phyloP scores from a whole-genome alignment of 1,284 basidiomycete species.

The Pulveroboletus ridleyi region DNA sequence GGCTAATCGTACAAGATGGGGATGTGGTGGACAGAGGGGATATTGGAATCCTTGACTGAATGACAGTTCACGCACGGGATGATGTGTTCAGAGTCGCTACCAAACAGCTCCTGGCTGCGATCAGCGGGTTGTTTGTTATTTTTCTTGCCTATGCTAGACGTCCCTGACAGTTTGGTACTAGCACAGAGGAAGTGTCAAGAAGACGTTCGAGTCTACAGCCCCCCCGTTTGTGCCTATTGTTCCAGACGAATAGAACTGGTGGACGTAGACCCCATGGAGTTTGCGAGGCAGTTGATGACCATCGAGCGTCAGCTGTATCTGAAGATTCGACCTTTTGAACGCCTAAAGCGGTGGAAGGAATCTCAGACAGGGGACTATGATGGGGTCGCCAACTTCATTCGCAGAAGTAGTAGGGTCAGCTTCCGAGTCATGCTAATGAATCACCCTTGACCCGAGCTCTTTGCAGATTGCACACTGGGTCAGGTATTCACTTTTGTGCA shows the following conservation, averaged over 20 bases:
- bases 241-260: constrained; percentile 66
- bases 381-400: constrained; percentile 76
- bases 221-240: constrained; percentile 62
- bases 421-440: constrained; percentile 1
- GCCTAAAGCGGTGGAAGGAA: constrained; percentile 65
- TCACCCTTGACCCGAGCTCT: constrained; percentile 6
- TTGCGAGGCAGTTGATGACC: constrained; percentile 82
- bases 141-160: background rate
- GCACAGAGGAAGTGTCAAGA: constrained; percentile 36
- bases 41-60: constrained; percentile 54
- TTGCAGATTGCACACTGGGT: constrained; percentile 76
- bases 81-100: constrained; percentile 53
- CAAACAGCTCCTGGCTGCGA: constrained; percentile 57
- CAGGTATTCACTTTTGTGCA: constrained; percentile 72
- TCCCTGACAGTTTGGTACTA: constrained; percentile 29
- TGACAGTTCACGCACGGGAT: constrained; percentile 59
- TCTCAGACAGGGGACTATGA: constrained; percentile 56
- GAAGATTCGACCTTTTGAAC: constrained; percentile 76
- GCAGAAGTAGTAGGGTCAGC: constrained; percentile 63
- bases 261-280: constrained; percentile 48
- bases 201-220: constrained; percentile 41
- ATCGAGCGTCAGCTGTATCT: constrained; percentile 77
- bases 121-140: constrained; percentile 57
- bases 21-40: constrained; percentile 47
- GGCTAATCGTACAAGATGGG: constrained; percentile 62